Base-by-base conservation (phyloP, 1,284 basidiomycete species). In the Inonotus hispidus region DNA sequence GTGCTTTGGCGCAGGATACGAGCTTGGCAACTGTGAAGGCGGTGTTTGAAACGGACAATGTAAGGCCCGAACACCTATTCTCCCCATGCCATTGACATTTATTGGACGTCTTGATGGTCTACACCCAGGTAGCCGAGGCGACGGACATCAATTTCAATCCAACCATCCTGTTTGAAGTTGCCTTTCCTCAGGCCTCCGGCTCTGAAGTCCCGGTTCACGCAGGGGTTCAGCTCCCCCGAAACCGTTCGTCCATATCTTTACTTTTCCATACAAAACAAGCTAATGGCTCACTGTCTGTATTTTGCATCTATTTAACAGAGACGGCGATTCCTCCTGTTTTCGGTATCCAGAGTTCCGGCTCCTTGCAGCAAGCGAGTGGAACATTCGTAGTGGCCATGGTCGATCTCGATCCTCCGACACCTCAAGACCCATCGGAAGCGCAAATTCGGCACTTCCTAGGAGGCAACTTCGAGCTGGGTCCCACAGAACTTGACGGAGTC, bases 371-470 rank as follows among this genome's bases (percentile, higher is more conserved):
- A 7, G 19, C 53, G 6, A 29, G 29, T n/a, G 4, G 68, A 67
- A 25, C 76, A 0, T 81, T 81, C 66, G 79, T 83, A 37, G 68
- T 82, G 21, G 76, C 75, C 0, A 67, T 72, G 13, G 75, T 82
- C 4, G 82, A 83, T 61, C 81, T 75, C 5, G 80, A 83, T 63
- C 79, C 78, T 7, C 81, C 81, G 1, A 79, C 80, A 8, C 81
- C 80, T 1, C 76, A 80, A 63, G 66, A 58, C 13, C 79, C 79
- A 2, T 78, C 75, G 0, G 60, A 29, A 13, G 74, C 80, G 0
- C 76, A 82, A 65, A 79, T 82, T 58, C 74, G 80, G 16, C 82
- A 83, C 66, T 81, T 81, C 69, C 69, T 84, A 3, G 80, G 78
- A 0, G 75, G 77, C 1, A 73, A 80, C 68, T 82, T 80, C 63